Evolutionary conservation across 352 stramenopile genomes (phyloP).

Genomic region (Globisporangium mamillatum): DNA sequence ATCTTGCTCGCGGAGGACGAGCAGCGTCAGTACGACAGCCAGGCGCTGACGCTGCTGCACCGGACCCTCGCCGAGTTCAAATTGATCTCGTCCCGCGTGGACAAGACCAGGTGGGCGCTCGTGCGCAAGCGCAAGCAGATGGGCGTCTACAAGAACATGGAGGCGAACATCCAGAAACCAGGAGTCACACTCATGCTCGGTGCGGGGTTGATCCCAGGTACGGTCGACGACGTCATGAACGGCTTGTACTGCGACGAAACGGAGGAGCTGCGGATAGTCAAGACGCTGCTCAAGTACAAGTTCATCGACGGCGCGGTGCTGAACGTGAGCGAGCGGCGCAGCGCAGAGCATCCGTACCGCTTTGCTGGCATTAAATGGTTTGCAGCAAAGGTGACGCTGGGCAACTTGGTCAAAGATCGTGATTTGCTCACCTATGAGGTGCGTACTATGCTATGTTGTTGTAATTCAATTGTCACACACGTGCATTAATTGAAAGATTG

Average conservation of each 20-base stretch:
- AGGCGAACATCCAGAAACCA: neutral
- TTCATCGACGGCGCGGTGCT: slow-evolving; percentile 36
- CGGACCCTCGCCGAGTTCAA: neutral
- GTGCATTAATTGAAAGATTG: too few relatives aligned
- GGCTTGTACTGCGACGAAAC: slow-evolving; percentile 95
- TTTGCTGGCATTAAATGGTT: slow-evolving; percentile 49
- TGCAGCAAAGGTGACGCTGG: slow-evolving; percentile 27
- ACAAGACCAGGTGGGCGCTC: slow-evolving; percentile 1
- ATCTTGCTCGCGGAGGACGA: slow-evolving; percentile 7
- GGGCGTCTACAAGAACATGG: slow-evolving; percentile 2
- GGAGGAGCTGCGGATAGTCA: slow-evolving; percentile 31
- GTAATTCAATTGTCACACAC: too few relatives aligned
- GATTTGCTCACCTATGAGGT: slow-evolving; percentile 46
- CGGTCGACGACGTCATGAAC: slow-evolving; percentile 60
- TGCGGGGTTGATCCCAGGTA: slow-evolving; percentile 30
- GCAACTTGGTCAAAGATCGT: slow-evolving; percentile 29
- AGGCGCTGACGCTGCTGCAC: neutral
- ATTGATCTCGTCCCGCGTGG: neutral
- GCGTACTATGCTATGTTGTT: too few relatives aligned
- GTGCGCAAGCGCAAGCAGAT: slow-evolving; percentile 12
- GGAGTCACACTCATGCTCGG: slow-evolving; percentile 37
- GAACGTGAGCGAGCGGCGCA: slow-evolving; percentile 28
- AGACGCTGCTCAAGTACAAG: slow-evolving; percentile 31
- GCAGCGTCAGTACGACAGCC: slow-evolving; percentile 1
- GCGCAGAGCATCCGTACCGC: slow-evolving; percentile 23